Conservation (phyloP, 306 rosid genomes). For the Prunus mume region DNA sequence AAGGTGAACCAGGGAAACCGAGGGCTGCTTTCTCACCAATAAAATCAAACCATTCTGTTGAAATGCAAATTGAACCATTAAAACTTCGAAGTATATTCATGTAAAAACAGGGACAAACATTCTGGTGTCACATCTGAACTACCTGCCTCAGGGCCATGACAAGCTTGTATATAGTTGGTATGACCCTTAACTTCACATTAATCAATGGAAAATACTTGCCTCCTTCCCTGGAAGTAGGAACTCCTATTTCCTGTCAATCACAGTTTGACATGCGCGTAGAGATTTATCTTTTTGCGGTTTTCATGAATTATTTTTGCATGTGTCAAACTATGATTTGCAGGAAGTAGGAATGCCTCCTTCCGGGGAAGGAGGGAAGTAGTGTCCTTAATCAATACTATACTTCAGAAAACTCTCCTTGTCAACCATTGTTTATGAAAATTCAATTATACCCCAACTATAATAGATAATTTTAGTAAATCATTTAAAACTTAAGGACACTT, state of each 20-base stretch:
- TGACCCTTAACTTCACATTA: background rate
- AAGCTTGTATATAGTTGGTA: background rate
- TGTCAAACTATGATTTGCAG: too few species aligned
- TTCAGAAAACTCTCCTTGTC: background rate
- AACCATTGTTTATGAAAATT: background rate
- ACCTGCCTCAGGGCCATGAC: background rate
- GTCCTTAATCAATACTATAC: background rate
- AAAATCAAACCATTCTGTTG: slow-evolving; percentile 85
- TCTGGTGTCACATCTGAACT: background rate
- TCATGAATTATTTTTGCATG: too few species aligned
- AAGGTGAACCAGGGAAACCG: slow-evolving; percentile 94
- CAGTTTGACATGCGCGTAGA: too few species aligned
- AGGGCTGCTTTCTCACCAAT: slow-evolving; percentile 71
- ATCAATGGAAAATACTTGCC: too few species aligned
- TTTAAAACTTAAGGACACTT: background rate
- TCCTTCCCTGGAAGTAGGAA: too few species aligned
- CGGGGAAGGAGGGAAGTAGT: too few species aligned
- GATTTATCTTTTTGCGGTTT: too few species aligned
- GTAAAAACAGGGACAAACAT: background rate
- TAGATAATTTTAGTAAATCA: background rate
- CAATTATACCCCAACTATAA: background rate
- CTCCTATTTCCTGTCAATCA: too few species aligned
- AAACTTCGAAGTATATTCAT: slow-evolving; percentile 13
- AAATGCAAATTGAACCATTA: slow-evolving; percentile 31
- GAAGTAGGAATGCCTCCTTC: too few species aligned